Conservation (phyloP, 2,329 filamentous ascomycete genomes). For the Curvularia lunata region DNA sequence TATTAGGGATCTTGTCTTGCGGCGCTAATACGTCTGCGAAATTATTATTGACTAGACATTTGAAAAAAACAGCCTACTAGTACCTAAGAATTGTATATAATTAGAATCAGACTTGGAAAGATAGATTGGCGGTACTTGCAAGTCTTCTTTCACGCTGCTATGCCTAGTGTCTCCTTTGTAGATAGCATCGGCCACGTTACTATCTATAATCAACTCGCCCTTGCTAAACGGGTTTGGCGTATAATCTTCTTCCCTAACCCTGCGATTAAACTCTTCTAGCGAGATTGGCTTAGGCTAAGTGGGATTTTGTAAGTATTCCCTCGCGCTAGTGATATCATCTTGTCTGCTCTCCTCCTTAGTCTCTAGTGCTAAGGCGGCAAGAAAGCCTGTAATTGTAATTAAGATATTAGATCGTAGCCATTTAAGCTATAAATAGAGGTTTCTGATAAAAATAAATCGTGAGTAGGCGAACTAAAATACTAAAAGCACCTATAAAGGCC, state of each 20-base stretch:
- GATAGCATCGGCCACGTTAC: neutral
- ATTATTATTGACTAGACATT: neutral
- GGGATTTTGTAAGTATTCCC: neutral
- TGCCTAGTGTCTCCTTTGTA: neutral
- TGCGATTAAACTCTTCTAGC: conserved; percentile 1
- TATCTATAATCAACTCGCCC: neutral
- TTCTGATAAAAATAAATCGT: neutral
- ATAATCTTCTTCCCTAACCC: neutral
- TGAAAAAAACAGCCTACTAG: neutral
- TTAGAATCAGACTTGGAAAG: neutral
- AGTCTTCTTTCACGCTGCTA: neutral
- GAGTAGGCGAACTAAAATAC: neutral
- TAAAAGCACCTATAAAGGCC: neutral
- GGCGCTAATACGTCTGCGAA: neutral
- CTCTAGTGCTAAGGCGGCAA: neutral
- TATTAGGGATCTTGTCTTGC: neutral
- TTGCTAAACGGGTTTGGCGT: neutral
- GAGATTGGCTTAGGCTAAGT: neutral
- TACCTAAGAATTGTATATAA: neutral
- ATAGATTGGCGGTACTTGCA: neutral
- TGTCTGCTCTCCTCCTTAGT: neutral
- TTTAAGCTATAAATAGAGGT: neutral
- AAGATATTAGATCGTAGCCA: neutral
- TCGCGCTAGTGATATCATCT: neutral
- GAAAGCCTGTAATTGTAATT: neutral